phyloP scores from a whole-genome alignment of 495 filamentous ascomycete genomes.

The Penicillium paradoxum region DNA sequence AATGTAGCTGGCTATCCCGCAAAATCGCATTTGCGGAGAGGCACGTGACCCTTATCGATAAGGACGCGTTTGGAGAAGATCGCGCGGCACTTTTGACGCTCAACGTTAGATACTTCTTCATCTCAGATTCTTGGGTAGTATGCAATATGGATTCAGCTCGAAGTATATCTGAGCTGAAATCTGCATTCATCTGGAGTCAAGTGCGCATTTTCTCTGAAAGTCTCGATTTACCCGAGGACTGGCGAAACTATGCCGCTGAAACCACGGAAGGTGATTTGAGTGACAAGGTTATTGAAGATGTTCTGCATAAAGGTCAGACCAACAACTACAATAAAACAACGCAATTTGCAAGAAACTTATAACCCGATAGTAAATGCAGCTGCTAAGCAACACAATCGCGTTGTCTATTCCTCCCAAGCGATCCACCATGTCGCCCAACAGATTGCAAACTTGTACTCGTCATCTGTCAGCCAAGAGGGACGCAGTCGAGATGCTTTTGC shows the following conservation, averaged over 20 bases:
- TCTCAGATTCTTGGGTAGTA: conserved; percentile 1
- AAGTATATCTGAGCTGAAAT: conserved; percentile 59
- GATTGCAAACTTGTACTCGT: conserved; percentile 68
- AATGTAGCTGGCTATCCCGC: background rate
- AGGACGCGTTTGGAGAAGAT: conserved; percentile 2
- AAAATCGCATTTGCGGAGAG: background rate
- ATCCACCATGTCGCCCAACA: conserved; percentile 78
- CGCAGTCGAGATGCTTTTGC: conserved; percentile 34
- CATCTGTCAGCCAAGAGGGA: conserved; percentile 40
- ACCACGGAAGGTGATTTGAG: conserved; percentile 44
- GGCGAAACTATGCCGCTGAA: conserved; percentile 45
- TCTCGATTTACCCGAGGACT: conserved; percentile 52
- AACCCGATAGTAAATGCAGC: conserved; percentile 53
- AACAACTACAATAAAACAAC: background rate
- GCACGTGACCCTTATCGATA: conserved; percentile 7
- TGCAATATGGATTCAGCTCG: conserved; percentile 40
- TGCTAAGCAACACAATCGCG: conserved; percentile 63
- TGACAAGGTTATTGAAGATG: conserved; percentile 53
- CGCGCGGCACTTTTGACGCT: conserved; percentile 3
- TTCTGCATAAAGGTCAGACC: conserved; percentile 44
- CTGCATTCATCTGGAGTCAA: conserved; percentile 57
- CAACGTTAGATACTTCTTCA: conserved; percentile 1
- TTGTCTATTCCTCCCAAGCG: conserved; percentile 69
- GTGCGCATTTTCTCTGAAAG: conserved; percentile 55
- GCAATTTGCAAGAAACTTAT: conserved; percentile 7